phyloP scores from a whole-genome alignment of 805 yeast species.

The Lachancea lanzarotensis region DNA sequence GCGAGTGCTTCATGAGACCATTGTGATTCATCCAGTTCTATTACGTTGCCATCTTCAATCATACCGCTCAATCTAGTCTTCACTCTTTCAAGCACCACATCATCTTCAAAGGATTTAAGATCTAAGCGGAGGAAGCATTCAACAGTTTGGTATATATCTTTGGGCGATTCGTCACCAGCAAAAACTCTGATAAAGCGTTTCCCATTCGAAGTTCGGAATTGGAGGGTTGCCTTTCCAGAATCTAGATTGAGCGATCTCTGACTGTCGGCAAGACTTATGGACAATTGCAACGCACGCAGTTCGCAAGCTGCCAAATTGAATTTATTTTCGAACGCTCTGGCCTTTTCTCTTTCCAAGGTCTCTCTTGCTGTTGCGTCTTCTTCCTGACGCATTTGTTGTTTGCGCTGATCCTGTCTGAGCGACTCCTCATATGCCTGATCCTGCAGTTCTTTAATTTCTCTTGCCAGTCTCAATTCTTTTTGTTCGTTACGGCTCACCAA shows the following conservation, averaged over 20 bases:
- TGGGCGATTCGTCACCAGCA: conserved; percentile 14
- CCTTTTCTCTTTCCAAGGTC: conserved; percentile 3
- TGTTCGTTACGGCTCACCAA: conserved; percentile 52
- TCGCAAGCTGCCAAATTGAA: conserved; percentile 15
- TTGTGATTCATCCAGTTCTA: conserved; percentile 20
- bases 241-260: neutral
- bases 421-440: conserved; percentile 62
- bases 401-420: conserved; percentile 47
- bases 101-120: neutral
- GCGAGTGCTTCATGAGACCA: conserved; percentile 9
- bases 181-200: conserved; percentile 24
- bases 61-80: conserved; percentile 32
- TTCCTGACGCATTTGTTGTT: conserved; percentile 40
- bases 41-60: conserved; percentile 12
- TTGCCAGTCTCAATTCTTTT: conserved; percentile 50
- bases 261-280: conserved; percentile 9
- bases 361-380: conserved; percentile 10
- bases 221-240: conserved; percentile 22
- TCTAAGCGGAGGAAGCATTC: conserved; percentile 4
- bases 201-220: conserved; percentile 31
- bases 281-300: conserved; percentile 21
- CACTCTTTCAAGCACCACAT: conserved; percentile 26
- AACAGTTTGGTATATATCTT: conserved; percentile 11
- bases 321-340: conserved; percentile 13
- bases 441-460: conserved; percentile 56